These are phyloP conservation scores for Phyllosticta citrichinensis DNA, from an alignment of 2,329 filamentous ascomycete genomes.

Conservation along the genomic window DNA sequence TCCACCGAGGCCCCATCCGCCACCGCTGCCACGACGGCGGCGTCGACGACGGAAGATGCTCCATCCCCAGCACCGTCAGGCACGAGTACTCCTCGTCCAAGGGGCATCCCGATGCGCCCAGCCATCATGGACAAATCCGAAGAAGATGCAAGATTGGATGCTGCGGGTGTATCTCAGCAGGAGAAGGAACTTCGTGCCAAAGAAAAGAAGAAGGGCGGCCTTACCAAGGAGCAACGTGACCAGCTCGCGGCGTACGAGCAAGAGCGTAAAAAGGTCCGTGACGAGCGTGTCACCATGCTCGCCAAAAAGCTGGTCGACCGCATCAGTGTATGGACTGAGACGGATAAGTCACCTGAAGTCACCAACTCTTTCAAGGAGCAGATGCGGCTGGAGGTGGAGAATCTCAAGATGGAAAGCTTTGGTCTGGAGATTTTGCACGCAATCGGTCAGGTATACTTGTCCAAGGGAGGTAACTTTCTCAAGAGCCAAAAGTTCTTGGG, in stretches of 20 bases:
- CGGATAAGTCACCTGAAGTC: slow-evolving; percentile 77
- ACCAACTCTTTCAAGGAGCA: slow-evolving; percentile 88
- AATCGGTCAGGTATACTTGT: slow-evolving; percentile 81
- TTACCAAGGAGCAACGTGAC: slow-evolving; percentile 88
- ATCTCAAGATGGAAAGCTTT: slow-evolving; percentile 98
- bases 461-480: slow-evolving; percentile 77
- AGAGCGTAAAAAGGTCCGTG: slow-evolving; percentile 71
- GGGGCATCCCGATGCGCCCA: slow-evolving; percentile 63
- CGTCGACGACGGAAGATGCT: slow-evolving; percentile 11
- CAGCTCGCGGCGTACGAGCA: slow-evolving; percentile 80
- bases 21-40: slow-evolving; percentile 11
- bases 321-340: slow-evolving; percentile 93
- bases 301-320: slow-evolving; percentile 79
- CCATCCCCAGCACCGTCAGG: slow-evolving; percentile 24
- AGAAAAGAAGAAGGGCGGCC: slow-evolving; percentile 78
- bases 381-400: slow-evolving; percentile 88
- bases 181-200: slow-evolving; percentile 68
- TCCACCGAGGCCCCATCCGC: background rate
- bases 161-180: slow-evolving; percentile 57
- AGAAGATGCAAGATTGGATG: slow-evolving; percentile 58
- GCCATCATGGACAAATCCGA: slow-evolving; percentile 84
- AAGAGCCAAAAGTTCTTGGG: slow-evolving; percentile 96
- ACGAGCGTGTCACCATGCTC: slow-evolving; percentile 82
- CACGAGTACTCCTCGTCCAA: slow-evolving; percentile 34
- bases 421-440: slow-evolving; percentile 93